These are phyloP conservation scores for Chrysosporium keratinophilum DNA, from an alignment of 2,329 filamentous ascomycete genomes.

Conservation along the genomic window DNA sequence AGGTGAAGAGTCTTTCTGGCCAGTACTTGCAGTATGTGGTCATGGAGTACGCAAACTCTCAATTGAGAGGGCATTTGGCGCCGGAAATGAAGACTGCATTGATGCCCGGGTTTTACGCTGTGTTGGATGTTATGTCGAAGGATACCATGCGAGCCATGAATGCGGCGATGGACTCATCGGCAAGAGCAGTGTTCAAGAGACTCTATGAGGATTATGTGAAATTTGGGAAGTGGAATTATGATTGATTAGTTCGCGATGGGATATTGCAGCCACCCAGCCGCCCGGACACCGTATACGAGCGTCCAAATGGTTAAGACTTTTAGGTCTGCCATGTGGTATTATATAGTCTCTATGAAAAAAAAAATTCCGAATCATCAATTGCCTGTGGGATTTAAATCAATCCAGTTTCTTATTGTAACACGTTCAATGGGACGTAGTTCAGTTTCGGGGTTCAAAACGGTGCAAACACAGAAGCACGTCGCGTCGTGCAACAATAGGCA, in stretches of 20 bases:
- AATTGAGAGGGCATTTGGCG: conserved; percentile 41
- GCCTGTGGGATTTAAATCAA: too few relatives aligned
- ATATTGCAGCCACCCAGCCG: too few relatives aligned
- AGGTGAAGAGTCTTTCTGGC: conserved; percentile 47
- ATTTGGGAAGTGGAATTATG: conserved; percentile 41
- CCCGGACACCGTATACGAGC: too few relatives aligned
- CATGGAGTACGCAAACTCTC: conserved; percentile 46
- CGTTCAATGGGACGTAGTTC: too few relatives aligned
- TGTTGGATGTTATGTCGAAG: conserved; percentile 44
- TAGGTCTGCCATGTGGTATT: too few relatives aligned
- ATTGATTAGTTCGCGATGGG: conserved; percentile 19
- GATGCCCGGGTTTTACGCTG: conserved; percentile 43
- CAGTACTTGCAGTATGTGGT: conserved; percentile 50
- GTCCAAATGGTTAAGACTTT: too few relatives aligned
- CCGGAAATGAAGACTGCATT: conserved; percentile 45
- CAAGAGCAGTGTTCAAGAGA: conserved; percentile 43
- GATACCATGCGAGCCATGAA: conserved; percentile 44
- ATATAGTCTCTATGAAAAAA: too few relatives aligned
- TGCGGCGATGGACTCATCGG: conserved; percentile 42
- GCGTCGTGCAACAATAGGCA: too few relatives aligned
- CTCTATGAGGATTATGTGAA: conserved; percentile 44
- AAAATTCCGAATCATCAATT: too few relatives aligned
- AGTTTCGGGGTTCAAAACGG: too few relatives aligned
- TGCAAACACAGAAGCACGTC: too few relatives aligned
- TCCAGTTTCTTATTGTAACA: too few relatives aligned